Base-by-base conservation (phyloP, 306 rosid species). In the Dalbergia oliveri region DNA sequence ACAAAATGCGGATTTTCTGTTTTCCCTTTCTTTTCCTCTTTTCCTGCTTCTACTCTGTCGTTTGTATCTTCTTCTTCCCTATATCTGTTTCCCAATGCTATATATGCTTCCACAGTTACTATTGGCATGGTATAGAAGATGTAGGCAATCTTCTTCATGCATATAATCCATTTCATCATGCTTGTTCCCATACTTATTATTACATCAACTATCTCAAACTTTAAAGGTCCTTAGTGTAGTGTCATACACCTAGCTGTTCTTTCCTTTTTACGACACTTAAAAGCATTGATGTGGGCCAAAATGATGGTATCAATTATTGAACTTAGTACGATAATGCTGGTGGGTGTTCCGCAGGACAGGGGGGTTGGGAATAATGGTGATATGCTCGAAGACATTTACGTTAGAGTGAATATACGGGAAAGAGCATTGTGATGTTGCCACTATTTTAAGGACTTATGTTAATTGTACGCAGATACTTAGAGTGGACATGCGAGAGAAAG, bases 1-100 rank as follows among this genome's bases (percentile, higher is more conserved):
- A 61, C 56, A 41, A 65, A 53, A 59, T 66, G 81, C 65, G 59
- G 53, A 69, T 76, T 80, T 79, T 73, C 51, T 75, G 72, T 70
- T 69, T 63, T 39, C 79, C 69, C 74, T 58, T 59, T 49, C 50
- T 15, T 77, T 77, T 21, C n/a, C 47, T 61, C 19, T 34, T 62
- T 50, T 16, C 64, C 49, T 61, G 41, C 26, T 44, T 77, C 61
- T 60, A 44, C 63, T 41, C 50, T 69, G 34, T 51, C 9, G 4
- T 53, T 41, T 73, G 26, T 64, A 66, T 31, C 45, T 72, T 59
- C n/a, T n/a, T n/a, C 64, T 12, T 70, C 39, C 13, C 15, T 49
- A 31, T 8, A 21, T 31, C 51, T 51, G 10, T 9, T 7, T 39
- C 61, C 79, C 19, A 4, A 9, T 60, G 66, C 66, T 73, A 57